Evolutionary conservation across 2,329 filamentous ascomycete species (phyloP).

Genomic region (Fusarium sp.): DNA sequence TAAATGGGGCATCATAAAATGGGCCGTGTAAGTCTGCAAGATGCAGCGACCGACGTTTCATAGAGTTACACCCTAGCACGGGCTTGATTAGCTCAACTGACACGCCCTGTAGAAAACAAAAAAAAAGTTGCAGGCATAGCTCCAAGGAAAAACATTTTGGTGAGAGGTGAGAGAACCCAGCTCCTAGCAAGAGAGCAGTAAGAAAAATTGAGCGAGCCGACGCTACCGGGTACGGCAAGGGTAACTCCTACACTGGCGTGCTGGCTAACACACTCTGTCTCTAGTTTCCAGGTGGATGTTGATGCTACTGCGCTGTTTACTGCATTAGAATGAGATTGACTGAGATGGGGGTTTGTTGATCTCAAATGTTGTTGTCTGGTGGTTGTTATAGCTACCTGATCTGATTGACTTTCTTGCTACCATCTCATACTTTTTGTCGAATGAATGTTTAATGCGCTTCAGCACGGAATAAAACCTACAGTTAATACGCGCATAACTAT

Average conservation of each 20-base stretch:
- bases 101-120: constrained; percentile 11
- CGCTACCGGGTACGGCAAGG: constrained; percentile 43
- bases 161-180: neutral
- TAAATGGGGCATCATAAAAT: constrained; percentile 28
- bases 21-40: constrained; percentile 25
- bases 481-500: neutral
- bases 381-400: constrained; percentile 31
- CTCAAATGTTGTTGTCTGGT: constrained; percentile 24
- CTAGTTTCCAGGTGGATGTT: constrained; percentile 22
- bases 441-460: neutral
- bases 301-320: constrained; percentile 36
- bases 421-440: neutral
- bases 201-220: constrained; percentile 39
- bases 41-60: constrained; percentile 41
- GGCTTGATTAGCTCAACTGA: constrained; percentile 7
- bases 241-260: constrained; percentile 37
- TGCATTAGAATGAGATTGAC: constrained; percentile 24
- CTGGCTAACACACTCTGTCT: constrained; percentile 30
- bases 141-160: neutral
- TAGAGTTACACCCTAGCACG: constrained; percentile 31
- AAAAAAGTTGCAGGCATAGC: constrained; percentile 11
- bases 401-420: neutral
- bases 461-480: neutral
- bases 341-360: constrained; percentile 31
- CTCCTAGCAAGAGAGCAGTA: neutral